phyloP scores from a whole-genome alignment of 768 basidiomycete species.

The Lanmaoa pseudosensibilis region DNA sequence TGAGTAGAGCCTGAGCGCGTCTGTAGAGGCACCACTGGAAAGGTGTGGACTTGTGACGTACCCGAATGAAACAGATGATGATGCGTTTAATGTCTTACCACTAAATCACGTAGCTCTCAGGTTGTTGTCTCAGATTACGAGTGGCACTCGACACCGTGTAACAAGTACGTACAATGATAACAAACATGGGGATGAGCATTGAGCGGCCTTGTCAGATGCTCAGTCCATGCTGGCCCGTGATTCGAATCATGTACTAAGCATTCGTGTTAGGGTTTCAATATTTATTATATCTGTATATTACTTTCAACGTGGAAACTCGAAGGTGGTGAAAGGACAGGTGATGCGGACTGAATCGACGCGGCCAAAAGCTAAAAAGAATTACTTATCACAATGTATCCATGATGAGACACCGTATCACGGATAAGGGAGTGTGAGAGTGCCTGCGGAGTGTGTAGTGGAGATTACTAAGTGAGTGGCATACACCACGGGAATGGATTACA shows the following conservation, averaged over 20 bases:
- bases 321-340: not conserved
- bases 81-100: too few relatives aligned
- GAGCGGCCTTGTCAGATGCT: too few relatives aligned
- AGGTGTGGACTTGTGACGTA: too few relatives aligned
- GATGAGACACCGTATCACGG: not conserved
- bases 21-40: too few relatives aligned
- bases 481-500: not conserved
- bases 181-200: not conserved
- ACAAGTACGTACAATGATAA: too few relatives aligned
- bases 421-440: not conserved
- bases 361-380: not conserved
- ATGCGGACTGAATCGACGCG: slow-evolving; percentile 16
- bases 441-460: not conserved
- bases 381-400: not conserved
- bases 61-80: too few relatives aligned
- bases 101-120: too few relatives aligned
- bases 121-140: not conserved
- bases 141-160: too few relatives aligned
- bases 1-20: too few relatives aligned
- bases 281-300: not conserved
- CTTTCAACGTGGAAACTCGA: not conserved
- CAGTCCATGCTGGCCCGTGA: not conserved
- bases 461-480: not conserved
- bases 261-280: not conserved
- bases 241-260: not conserved